Evolutionary conservation across 2,329 filamentous ascomycete genomes (phyloP).

Genomic region (Hymenoscyphus salicellus): DNA sequence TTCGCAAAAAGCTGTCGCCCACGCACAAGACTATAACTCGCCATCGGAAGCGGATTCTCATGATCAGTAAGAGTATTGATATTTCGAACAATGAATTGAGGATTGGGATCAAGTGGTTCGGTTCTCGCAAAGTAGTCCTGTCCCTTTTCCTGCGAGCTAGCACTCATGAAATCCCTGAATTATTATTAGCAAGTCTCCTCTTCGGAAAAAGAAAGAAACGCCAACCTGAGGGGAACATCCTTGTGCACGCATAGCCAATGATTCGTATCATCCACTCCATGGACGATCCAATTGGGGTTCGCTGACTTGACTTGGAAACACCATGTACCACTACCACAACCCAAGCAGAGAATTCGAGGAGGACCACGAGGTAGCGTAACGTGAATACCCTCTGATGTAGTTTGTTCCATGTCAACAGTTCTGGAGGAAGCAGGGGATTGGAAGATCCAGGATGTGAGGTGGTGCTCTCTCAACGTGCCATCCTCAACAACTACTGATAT

Average conservation of each 20-base stretch:
- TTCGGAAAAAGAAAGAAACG: background rate
- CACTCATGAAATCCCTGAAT: constrained; percentile 30
- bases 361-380: constrained; percentile 19
- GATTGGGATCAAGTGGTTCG: constrained; percentile 20
- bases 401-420: background rate
- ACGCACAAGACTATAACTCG: constrained; percentile 32
- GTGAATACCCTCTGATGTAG: constrained; percentile 6
- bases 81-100: constrained; percentile 32
- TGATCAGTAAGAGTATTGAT: constrained; percentile 29
- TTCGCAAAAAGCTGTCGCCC: constrained; percentile 33
- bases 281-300: constrained; percentile 32
- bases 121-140: constrained; percentile 29
- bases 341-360: constrained; percentile 33
- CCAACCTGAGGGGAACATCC: constrained; percentile 20
- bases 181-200: background rate
- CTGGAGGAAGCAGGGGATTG: constrained; percentile 10
- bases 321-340: constrained; percentile 33
- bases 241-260: constrained; percentile 29
- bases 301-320: constrained; percentile 31
- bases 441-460: constrained; percentile 30
- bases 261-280: constrained; percentile 33
- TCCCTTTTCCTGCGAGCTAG: background rate
- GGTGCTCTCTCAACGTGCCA: constrained; percentile 4
- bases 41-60: constrained; percentile 27
- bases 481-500: constrained; percentile 17